Base-by-base conservation (phyloP, 345 rosid genomes). In the Eucalyptus microcorys region DNA sequence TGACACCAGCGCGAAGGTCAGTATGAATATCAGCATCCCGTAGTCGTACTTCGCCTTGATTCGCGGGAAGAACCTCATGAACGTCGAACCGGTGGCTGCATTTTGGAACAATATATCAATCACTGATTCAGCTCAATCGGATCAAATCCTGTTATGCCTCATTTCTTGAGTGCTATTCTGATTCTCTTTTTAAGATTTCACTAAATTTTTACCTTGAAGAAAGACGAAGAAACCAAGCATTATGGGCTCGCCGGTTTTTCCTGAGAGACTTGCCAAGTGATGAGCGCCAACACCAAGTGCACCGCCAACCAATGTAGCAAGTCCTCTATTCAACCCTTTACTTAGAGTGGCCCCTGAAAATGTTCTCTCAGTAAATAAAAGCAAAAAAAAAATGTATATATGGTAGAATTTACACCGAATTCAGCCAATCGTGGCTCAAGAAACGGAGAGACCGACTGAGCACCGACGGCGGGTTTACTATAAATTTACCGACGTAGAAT, bases 31-130 rank as follows among this genome's bases (percentile, higher is more conserved):
- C 88, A 93, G 53, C 55, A 96, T 86, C 83, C 98, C 96, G 85
- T 97, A 96, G 89, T 97, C 99, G 49, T 96, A 97, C 93, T 98
- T 95, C 26, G 96, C 95, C 92, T 96, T 97, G 87, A 97, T 90
- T 45, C 87, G 85, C 7, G 99, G 99, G 22, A 96, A 93, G 92
- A 95, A 97, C 53, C 99, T 90, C 87, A 94, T 37, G 88, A 96
- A 96, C 49, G 99, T 96, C 15, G 95, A 90, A 45, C 89, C 50
- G 27, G 95, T 84, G 84, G 98, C 99, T 96, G 92, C 89, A 91
- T 76, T 76, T 52, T 22, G 83, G 26, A 40, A 76, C 47, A 40
- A 10, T 11, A 40, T 40, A 22, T 37, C 14, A 76, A 40, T 76
- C 83, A 76, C 45, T 13, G 47, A 40, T 37, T 76, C 83, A 76